Conservation (phyloP, 352 stramenopile genomes). For the Pythium rhizo-oryzae region DNA sequence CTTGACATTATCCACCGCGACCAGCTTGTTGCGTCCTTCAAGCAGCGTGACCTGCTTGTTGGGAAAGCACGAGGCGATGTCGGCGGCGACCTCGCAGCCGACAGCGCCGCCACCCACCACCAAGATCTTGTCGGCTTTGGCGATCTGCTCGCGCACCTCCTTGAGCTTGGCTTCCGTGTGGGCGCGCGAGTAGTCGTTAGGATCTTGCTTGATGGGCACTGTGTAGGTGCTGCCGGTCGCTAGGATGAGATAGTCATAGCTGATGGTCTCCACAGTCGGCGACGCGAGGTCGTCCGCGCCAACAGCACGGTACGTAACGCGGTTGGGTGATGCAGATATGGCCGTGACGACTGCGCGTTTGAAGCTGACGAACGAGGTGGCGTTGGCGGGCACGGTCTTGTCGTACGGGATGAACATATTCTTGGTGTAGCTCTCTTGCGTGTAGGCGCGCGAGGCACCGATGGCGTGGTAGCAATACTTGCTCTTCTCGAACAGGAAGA, state of each 20-base stretch:
- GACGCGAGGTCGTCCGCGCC: slow-evolving; percentile 18
- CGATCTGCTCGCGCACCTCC: slow-evolving; percentile 38
- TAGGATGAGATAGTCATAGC: slow-evolving; percentile 36
- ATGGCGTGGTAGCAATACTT: no score
- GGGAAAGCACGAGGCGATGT: slow-evolving; percentile 60
- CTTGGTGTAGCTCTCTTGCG: no score
- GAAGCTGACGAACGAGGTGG: slow-evolving; percentile 16
- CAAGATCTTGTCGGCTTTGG: slow-evolving; percentile 42
- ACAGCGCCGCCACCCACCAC: slow-evolving; percentile 60
- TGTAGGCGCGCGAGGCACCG: no score
- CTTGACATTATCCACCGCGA: slow-evolving; percentile 38
- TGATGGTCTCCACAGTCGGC: slow-evolving; percentile 12
- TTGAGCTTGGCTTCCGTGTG: slow-evolving; percentile 37
- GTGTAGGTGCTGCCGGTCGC: slow-evolving; percentile 35
- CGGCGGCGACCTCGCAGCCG: slow-evolving; percentile 61
- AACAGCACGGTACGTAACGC: slow-evolving; percentile 12
- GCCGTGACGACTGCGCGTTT: slow-evolving; percentile 25
- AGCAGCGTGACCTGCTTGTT: slow-evolving; percentile 64
- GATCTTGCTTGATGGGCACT: slow-evolving; percentile 28
- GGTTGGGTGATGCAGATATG: slow-evolving; percentile 15
- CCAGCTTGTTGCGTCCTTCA: slow-evolving; percentile 37
- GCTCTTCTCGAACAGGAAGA: no score
- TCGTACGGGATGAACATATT: no score
- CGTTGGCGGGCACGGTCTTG: slow-evolving; percentile 35
- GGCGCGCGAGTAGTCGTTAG: slow-evolving; percentile 20